Percentiles rank a stretch among this genome's conserved stretches.
phyloP scores from a whole-genome alignment of 2,329 filamentous ascomycete genomes.

The Calonectria leucothoes region DNA sequence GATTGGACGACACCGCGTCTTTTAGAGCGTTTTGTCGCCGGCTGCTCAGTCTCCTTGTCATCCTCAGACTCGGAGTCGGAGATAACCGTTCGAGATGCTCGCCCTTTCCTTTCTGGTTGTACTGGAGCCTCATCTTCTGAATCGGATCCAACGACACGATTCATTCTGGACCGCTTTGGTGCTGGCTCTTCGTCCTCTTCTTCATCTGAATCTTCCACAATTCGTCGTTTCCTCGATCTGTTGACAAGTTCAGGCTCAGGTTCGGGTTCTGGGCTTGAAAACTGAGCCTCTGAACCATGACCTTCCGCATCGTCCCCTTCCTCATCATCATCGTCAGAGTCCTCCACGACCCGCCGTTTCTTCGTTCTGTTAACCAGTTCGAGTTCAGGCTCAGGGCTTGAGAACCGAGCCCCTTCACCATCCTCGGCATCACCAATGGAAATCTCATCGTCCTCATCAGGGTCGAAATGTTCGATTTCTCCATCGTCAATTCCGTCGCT shows the following conservation, averaged over 20 bases:
- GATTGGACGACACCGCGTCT: background rate
- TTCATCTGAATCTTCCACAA: constrained; percentile 47
- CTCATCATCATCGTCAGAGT: constrained; percentile 32
- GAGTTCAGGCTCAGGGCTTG: constrained; percentile 43
- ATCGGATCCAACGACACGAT: constrained; percentile 34
- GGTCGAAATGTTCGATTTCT: constrained; percentile 40
- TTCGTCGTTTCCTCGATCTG: constrained; percentile 42
- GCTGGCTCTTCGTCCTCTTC: constrained; percentile 33
- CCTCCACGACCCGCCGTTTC: background rate
- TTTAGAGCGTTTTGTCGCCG: background rate
- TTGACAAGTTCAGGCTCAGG: background rate
- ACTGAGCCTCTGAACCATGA: background rate
- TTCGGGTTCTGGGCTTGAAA: constrained; percentile 24
- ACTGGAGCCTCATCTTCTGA: constrained; percentile 29
- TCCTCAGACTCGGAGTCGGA: constrained; percentile 31
- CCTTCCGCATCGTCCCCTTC: constrained; percentile 19
- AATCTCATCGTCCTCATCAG: constrained; percentile 43
- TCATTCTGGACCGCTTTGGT: constrained; percentile 40
- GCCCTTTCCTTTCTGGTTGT: background rate
- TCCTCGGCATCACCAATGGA: constrained; percentile 20
- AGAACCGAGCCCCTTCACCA: constrained; percentile 39
- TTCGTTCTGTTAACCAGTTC: constrained; percentile 26
- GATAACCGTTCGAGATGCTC: constrained; percentile 6
- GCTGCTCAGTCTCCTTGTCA: background rate
- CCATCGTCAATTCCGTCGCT: constrained; percentile 54